A percentile compares a stretch with the other conserved stretches of the same genome.
phyloP scores from a whole-genome alignment of 495 filamentous ascomycete genomes.

The Penicillium soppii region DNA sequence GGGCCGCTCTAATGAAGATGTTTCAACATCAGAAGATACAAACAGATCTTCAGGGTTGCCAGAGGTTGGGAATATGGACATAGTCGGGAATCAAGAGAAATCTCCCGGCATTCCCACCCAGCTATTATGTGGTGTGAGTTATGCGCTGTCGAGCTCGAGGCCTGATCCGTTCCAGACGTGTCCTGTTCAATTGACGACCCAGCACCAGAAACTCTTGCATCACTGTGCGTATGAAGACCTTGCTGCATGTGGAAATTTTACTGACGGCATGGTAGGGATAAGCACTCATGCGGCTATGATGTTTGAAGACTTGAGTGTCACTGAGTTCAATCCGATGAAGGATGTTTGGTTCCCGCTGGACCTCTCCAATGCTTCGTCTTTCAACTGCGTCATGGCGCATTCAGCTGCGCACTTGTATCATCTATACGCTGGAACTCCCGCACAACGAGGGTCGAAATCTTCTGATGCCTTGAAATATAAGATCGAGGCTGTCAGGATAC shows the following conservation, averaged over 20 bases:
- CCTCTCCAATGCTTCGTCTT: conserved; percentile 29
- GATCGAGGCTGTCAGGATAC: conserved; percentile 19
- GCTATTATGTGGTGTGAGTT: conserved; percentile 13
- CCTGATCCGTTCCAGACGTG: conserved; percentile 30
- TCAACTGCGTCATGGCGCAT: conserved; percentile 31
- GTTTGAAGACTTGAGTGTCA: conserved; percentile 23
- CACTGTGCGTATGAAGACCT: conserved; percentile 19
- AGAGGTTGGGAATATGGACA: background rate
- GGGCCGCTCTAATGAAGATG: background rate
- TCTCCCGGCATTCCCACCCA: conserved; percentile 9
- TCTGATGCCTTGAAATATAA: conserved; percentile 17
- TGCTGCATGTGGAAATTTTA: background rate
- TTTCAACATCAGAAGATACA: background rate
- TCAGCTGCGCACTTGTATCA: conserved; percentile 28
- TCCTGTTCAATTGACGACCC: conserved; percentile 24
- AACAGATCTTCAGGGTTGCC: background rate
- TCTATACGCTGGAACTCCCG: conserved; percentile 16
- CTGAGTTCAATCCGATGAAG: conserved; percentile 30
- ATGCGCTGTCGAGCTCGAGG: conserved; percentile 16
- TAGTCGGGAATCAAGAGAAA: background rate
- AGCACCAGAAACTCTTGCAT: conserved; percentile 29
- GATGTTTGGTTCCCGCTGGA: conserved; percentile 36
- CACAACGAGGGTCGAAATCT: conserved; percentile 10
- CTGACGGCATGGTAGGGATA: conserved; percentile 19
- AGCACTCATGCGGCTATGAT: conserved; percentile 31